Conservation (phyloP, 2,329 filamentous ascomycete species). For the Sclerotinia spermophila region DNA sequence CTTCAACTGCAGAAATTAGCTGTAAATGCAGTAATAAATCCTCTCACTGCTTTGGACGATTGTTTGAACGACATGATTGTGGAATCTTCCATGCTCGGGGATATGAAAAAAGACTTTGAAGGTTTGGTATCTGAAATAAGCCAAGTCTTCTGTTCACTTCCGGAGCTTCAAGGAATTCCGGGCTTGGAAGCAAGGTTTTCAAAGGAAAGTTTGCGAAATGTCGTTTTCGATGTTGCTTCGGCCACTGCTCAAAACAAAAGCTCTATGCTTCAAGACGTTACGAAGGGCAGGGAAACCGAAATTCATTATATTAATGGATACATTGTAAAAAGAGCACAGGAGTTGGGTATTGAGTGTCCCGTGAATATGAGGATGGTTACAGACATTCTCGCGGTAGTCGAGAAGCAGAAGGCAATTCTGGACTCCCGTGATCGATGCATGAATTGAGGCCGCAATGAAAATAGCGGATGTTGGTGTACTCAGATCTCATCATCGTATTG, state of each 20-base stretch:
- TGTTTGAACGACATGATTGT: slow-evolving; percentile 70
- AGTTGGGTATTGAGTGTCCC: slow-evolving; percentile 36
- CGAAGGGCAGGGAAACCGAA: slow-evolving; percentile 45
- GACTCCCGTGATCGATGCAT: background rate
- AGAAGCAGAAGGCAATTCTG: background rate
- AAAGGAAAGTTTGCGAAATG: slow-evolving; percentile 35
- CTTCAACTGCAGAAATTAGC: slow-evolving; percentile 84
- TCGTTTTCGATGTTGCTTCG: slow-evolving; percentile 45
- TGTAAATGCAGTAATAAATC: slow-evolving; percentile 77
- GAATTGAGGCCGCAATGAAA: background rate
- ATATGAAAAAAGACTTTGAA: slow-evolving; percentile 47
- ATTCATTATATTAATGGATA: slow-evolving; percentile 59
- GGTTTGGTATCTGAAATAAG: slow-evolving; percentile 57
- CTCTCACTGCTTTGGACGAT: slow-evolving; percentile 74
- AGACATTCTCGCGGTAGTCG: background rate
- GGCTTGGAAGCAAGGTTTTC: slow-evolving; percentile 3
- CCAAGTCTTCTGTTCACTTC: slow-evolving; percentile 57
- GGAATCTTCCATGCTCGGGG: slow-evolving; percentile 41
- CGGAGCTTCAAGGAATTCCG: slow-evolving; percentile 15
- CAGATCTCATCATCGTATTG: background rate
- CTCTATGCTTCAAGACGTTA: slow-evolving; percentile 61
- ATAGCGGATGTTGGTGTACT: background rate
- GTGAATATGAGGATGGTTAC: slow-evolving; percentile 43
- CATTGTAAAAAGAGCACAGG: slow-evolving; percentile 38
- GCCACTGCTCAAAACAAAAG: slow-evolving; percentile 53